Conservation (phyloP, 2,329 filamentous ascomycete genomes). For the Sclerotinia nivalis region DNA sequence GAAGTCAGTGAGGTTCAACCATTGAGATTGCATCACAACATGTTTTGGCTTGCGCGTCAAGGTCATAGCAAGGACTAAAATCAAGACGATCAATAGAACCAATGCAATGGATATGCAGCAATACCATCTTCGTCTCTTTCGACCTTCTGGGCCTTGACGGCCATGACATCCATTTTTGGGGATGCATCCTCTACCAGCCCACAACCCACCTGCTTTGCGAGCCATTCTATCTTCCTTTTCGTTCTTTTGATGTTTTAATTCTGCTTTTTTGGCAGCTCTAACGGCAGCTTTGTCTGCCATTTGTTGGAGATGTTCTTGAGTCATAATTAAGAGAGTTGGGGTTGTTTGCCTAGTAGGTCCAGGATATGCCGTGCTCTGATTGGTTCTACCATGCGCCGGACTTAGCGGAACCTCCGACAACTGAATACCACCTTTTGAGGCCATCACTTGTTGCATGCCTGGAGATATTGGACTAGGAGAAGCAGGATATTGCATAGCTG, state of each 20-base stretch:
- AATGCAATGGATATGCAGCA: slow-evolving; percentile 53
- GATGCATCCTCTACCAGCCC: slow-evolving; percentile 66
- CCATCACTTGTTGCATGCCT: slow-evolving; percentile 61
- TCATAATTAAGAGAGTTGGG: slow-evolving; percentile 26
- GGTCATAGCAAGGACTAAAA: slow-evolving; percentile 58
- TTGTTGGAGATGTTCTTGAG: slow-evolving; percentile 21
- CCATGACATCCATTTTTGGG: slow-evolving; percentile 66
- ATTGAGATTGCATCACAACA: slow-evolving; percentile 50
- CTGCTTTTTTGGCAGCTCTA: slow-evolving; percentile 36
- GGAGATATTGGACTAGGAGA: slow-evolving; percentile 65
- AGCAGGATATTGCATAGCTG: slow-evolving; percentile 55
- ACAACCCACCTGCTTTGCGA: slow-evolving; percentile 58
- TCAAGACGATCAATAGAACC: slow-evolving; percentile 56
- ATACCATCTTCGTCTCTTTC: slow-evolving; percentile 63
- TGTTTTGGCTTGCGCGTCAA: slow-evolving; percentile 47
- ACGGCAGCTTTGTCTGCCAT: slow-evolving; percentile 28
- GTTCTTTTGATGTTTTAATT: slow-evolving; percentile 52
- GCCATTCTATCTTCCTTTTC: slow-evolving; percentile 67
- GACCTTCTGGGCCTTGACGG: slow-evolving; percentile 61
- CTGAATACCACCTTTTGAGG: slow-evolving; percentile 59
- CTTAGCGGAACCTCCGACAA: slow-evolving; percentile 61
- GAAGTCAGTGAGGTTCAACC: slow-evolving; percentile 83
- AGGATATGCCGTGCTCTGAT: slow-evolving; percentile 40
- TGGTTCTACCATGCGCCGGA: slow-evolving; percentile 41
- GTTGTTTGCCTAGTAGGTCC: slow-evolving; percentile 31